phyloP scores from a whole-genome alignment of 176 grass and related monocot species.

The Triticum dicoccoides region DNA sequence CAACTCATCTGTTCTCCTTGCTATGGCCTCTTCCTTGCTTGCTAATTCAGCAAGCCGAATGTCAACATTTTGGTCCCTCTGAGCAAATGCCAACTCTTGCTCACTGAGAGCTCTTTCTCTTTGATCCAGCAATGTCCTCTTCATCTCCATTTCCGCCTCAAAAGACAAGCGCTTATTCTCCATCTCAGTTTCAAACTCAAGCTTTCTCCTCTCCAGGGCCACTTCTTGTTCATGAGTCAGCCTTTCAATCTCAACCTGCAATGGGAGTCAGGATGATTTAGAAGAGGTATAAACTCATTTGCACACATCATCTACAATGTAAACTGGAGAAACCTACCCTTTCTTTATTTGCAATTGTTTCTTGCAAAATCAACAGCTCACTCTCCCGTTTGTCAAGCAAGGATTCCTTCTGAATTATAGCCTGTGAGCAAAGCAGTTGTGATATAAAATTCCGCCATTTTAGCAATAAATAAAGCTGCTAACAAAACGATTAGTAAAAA shows the following conservation, averaged over 20 bases:
- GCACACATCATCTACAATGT: neutral
- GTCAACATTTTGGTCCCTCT: slow-evolving; percentile 43
- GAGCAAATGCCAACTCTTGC: slow-evolving; percentile 27
- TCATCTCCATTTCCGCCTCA: slow-evolving; percentile 47
- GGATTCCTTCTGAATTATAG: slow-evolving; percentile 61
- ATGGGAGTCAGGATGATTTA: slow-evolving; percentile 11
- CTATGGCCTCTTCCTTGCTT: slow-evolving; percentile 56
- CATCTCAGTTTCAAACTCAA: slow-evolving; percentile 71
- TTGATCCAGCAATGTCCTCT: slow-evolving; percentile 40
- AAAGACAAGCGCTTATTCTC: slow-evolving; percentile 44
- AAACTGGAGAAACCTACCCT: slow-evolving; percentile 38
- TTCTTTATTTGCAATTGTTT: slow-evolving; percentile 77
- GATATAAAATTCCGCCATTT: neutral
- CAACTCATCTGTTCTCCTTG: slow-evolving; percentile 51
- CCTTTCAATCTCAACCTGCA: slow-evolving; percentile 78
- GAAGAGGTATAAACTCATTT: neutral
- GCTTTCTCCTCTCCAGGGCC: slow-evolving; percentile 45
- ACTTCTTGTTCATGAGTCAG: slow-evolving; percentile 56
- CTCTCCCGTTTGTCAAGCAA: slow-evolving; percentile 72
- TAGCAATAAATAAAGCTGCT: neutral
- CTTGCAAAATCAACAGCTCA: slow-evolving; percentile 79
- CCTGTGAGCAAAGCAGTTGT: slow-evolving; percentile 44
- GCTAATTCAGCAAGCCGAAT: slow-evolving; percentile 40
- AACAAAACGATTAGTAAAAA: slow-evolving; percentile 11
- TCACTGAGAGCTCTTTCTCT: slow-evolving; percentile 54